Conservation (phyloP, 225 moss, liverwort and hornwort species). For the Pseudoscleropodium purum region DNA sequence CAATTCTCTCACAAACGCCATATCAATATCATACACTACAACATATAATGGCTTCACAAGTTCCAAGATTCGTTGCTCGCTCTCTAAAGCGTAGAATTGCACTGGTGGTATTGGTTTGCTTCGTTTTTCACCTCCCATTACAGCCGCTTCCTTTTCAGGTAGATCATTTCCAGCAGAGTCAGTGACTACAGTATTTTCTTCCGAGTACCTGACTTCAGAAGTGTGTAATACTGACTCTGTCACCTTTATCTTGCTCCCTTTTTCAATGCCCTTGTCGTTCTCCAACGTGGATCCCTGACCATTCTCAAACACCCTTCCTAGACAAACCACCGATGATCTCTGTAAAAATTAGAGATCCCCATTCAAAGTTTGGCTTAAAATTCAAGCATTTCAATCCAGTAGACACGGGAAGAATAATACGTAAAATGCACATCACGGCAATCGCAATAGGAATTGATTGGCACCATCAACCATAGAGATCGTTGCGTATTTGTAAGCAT, state of each 20-base stretch:
- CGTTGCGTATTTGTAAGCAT: background rate
- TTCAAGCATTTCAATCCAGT: background rate
- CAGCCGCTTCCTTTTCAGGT: background rate
- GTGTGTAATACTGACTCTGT: constrained; percentile 2
- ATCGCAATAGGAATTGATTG: background rate
- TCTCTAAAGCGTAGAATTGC: constrained; percentile 87
- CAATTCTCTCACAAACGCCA: constrained; percentile 89
- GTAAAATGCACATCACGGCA: background rate
- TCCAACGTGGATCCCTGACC: constrained; percentile 16
- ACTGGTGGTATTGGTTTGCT: constrained; percentile 60
- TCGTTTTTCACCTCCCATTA: constrained; percentile 10
- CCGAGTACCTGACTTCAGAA: constrained; percentile 8
- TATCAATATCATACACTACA: constrained; percentile 86
- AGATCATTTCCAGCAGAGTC: background rate
- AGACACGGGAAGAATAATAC: background rate
- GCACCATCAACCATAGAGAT: background rate
- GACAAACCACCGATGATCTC: background rate
- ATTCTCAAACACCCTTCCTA: constrained; percentile 25
- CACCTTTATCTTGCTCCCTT: constrained; percentile 12
- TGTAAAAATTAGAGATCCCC: background rate
- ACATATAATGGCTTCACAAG: constrained; percentile 71
- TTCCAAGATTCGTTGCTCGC: constrained; percentile 86
- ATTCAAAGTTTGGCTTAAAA: background rate
- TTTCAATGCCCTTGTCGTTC: constrained; percentile 4
- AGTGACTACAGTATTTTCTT: background rate